Evolutionary conservation across 2,329 filamentous ascomycete genomes (phyloP).

Genomic region (Diaporthe sp.): DNA sequence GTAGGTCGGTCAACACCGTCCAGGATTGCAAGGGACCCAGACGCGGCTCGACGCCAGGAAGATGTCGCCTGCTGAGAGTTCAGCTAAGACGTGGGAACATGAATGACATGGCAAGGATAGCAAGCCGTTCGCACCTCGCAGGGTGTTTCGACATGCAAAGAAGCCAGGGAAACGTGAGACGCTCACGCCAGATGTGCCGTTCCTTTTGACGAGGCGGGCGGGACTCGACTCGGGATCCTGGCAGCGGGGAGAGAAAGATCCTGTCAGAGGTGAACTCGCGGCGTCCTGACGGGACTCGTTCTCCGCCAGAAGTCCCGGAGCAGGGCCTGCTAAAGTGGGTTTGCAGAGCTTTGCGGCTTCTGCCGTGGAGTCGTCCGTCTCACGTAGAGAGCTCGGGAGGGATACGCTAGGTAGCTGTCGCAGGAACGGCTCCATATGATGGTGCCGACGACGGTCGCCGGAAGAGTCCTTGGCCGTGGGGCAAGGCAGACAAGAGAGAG

Average conservation of each 20-base stretch:
- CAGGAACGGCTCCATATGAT: neutral
- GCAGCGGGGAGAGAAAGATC: neutral
- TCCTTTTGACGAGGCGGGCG: neutral
- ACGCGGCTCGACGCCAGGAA: neutral
- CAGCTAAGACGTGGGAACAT: too few relatives aligned
- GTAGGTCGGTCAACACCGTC: neutral
- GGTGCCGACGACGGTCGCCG: neutral
- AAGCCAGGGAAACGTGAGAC: neutral
- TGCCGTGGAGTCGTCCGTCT: neutral
- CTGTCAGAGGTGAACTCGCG: neutral
- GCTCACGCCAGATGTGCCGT: neutral
- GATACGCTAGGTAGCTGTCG: neutral
- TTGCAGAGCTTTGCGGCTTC: neutral
- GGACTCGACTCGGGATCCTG: neutral
- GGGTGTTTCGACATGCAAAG: neutral
- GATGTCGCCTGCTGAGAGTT: slow-evolving; percentile 3
- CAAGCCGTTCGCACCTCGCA: neutral
- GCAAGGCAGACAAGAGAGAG: neutral
- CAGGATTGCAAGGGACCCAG: neutral
- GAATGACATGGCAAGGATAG: neutral
- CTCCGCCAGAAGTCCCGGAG: neutral
- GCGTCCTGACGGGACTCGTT: neutral
- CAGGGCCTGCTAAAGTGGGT: neutral
- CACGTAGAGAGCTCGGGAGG: neutral
- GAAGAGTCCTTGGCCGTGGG: neutral